A percentile compares a stretch with the other conserved stretches of the same genome.
Evolutionary conservation across 2,329 filamentous ascomycete genomes (phyloP).

Genomic region (Graphiopsis chlorocephala): DNA sequence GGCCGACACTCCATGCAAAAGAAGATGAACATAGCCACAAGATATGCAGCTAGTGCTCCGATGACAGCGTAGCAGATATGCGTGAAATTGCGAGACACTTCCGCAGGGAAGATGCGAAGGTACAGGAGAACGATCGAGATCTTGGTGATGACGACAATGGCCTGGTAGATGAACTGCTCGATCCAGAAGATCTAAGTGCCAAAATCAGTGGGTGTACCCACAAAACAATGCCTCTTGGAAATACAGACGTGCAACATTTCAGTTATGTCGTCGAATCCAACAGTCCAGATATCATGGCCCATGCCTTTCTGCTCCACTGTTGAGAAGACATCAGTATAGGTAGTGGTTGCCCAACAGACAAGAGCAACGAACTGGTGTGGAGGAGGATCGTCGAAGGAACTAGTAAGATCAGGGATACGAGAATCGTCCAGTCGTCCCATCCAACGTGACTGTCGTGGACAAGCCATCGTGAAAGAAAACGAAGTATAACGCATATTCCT

Average conservation of each 20-base stretch:
- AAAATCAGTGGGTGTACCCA: background rate
- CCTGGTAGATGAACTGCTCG: slow-evolving; percentile 5
- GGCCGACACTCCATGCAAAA: background rate
- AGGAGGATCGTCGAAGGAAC: background rate
- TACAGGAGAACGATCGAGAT: background rate
- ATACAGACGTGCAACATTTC: background rate
- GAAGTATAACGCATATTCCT: background rate
- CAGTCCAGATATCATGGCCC: background rate
- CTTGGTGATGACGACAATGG: background rate
- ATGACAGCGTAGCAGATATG: background rate
- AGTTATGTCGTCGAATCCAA: background rate
- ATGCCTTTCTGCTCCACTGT: background rate
- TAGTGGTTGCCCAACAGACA: background rate
- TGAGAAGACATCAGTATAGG: background rate
- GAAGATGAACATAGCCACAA: background rate
- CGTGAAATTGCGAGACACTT: background rate
- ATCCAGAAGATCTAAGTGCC: background rate
- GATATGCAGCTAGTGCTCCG: background rate
- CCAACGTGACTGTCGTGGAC: background rate
- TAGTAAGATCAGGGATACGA: background rate
- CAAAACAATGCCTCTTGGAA: background rate
- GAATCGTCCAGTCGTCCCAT: background rate
- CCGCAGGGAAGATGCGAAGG: background rate
- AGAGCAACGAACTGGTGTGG: background rate
- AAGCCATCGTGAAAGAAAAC: background rate